Evolutionary conservation across 2,329 filamentous ascomycete genomes (phyloP), one percentile per base, ranked within the genome.

Genomic region (Xylaria sp.): DNA sequence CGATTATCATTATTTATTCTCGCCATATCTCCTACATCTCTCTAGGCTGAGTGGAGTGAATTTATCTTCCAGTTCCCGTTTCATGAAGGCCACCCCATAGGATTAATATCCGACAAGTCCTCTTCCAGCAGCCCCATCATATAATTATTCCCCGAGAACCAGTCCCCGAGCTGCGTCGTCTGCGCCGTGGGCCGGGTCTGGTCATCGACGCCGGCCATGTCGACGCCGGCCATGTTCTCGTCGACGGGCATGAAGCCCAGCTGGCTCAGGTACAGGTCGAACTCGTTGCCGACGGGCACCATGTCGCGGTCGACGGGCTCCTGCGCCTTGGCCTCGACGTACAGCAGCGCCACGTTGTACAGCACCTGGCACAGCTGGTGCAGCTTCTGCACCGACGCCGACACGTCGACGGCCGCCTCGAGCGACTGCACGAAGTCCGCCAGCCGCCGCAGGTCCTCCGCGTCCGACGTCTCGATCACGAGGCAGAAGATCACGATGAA

Each of bases 331-430:
- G 81, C 79, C 63, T 85, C 80, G 16, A 86, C 73, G 58, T 86
- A 87, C 4, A 85, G 72, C 34, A 77, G 74, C 0, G 83, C 83
- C 7, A 87, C 79, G 34, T 76, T 82, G 58, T 81, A 78, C 45
- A 87, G 77, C 2, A 85, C 78, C 43, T 82, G 76, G 57, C 83
- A 86, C 13, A 87, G 74, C 21, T 78, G 81, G 56, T 83, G 77
- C 16, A 85, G 71, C 59, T 82, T 82, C 21, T 76, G 73, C 6
- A 82, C 78, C 0, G 80, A 79, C 50, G 82, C 65, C 1, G 72
- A 75, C 2, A 74, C 60, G 4, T 77, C 72, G 26, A 74, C 75
- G 4, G 78, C 76, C 0, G 76, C 74, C 52, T 79, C 76, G 1
- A 85, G 75, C 11, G 79, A 84, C 4, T 69, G 64, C 42, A 79